Evolutionary conservation across 768 basidiomycete genomes (phyloP).

Genomic region (Lactifluus rugatus): DNA sequence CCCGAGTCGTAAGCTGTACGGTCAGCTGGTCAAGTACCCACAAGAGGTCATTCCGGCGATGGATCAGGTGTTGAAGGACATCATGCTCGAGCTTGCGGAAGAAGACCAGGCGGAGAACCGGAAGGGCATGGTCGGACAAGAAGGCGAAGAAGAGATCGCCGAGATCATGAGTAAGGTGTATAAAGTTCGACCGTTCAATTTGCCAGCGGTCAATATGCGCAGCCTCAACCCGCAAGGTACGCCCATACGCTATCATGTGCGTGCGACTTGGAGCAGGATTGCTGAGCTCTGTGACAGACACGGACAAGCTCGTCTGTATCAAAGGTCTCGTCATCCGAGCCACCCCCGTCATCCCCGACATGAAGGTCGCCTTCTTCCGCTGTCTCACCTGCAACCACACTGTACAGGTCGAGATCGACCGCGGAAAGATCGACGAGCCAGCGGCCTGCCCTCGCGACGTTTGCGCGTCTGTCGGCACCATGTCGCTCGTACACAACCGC

Average conservation of each 20-base stretch:
- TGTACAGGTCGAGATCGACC: conserved; percentile 93
- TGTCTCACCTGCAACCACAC: conserved; percentile 94
- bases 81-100: conserved; percentile 82
- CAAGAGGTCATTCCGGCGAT: conserved; percentile 96
- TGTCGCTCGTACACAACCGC: conserved; percentile 94
- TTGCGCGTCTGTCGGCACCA: conserved; percentile 78
- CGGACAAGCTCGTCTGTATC: conserved; percentile 93
- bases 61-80: conserved; percentile 92
- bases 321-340: conserved; percentile 97
- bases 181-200: conserved; percentile 88
- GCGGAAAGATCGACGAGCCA: conserved; percentile 96
- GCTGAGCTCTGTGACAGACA: conserved; percentile 45
- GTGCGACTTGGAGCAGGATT: not conserved
- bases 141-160: conserved; percentile 77
- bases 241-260: conserved; percentile 13
- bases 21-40: conserved; percentile 84
- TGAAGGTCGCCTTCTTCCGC: conserved; percentile 98
- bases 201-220: conserved; percentile 83
- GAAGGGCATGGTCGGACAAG: conserved; percentile 66
- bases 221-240: conserved; percentile 87
- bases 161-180: conserved; percentile 84
- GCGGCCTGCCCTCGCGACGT: conserved; percentile 86
- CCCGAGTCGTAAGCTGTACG: conserved; percentile 69
- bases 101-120: conserved; percentile 60
- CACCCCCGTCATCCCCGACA: conserved; percentile 96